A percentile compares a stretch with the other conserved stretches of the same genome.
Evolutionary conservation across 805 yeast genomes (phyloP).

Genomic region (Maudiozyma serrabonitensis): DNA sequence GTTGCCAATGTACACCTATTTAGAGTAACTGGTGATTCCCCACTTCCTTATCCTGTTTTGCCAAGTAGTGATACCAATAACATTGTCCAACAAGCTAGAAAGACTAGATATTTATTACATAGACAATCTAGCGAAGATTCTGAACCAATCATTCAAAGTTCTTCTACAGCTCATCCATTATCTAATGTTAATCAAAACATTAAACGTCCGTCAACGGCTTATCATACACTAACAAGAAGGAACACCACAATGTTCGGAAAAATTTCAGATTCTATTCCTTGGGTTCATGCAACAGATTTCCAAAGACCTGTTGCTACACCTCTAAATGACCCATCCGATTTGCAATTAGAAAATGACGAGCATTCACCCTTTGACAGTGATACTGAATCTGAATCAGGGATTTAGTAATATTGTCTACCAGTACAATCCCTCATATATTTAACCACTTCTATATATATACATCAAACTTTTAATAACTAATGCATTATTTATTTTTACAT

Average conservation of each 20-base stretch:
- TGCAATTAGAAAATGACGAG: background rate
- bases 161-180: background rate
- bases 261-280: slow-evolving; percentile 41
- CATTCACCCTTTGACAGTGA: slow-evolving; percentile 12
- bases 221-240: slow-evolving; percentile 18
- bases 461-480: background rate
- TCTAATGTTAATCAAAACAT: background rate
- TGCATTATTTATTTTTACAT: background rate
- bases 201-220: slow-evolving; percentile 16
- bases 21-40: slow-evolving; percentile 80
- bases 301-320: slow-evolving; percentile 40
- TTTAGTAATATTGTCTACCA: background rate
- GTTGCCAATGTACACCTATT: slow-evolving; percentile 77
- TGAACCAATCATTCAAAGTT: background rate
- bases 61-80: slow-evolving; percentile 1
- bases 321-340: background rate
- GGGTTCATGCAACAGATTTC: slow-evolving; percentile 80
- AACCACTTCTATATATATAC: no score
- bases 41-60: slow-evolving; percentile 59
- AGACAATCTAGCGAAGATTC: background rate
- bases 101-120: background rate
- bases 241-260: slow-evolving; percentile 19
- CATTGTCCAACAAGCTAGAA: background rate
- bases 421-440: no score
- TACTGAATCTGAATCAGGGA: slow-evolving; percentile 6